Percentiles rank a stretch among this genome's conserved stretches.
These are phyloP conservation scores for Iris macrosiphon DNA, from an alignment of 106 monocot species.

Conservation along the genomic window DNA sequence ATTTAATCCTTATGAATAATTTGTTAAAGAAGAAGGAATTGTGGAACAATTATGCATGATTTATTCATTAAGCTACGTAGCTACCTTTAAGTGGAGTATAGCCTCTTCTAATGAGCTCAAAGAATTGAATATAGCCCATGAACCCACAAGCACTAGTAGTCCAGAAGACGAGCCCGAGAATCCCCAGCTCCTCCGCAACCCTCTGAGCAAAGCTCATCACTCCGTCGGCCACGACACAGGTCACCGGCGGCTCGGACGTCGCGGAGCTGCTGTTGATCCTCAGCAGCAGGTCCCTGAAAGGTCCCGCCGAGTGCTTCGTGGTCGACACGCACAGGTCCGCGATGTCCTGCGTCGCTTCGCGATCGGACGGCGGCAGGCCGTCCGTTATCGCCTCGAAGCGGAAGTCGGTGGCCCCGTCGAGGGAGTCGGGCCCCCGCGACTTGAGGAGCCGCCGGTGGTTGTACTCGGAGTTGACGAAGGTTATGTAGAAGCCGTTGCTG, in stretches of 20 bases:
- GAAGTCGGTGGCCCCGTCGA: conserved; percentile 29
- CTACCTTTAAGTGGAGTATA: conserved; percentile 22
- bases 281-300: conserved; percentile 34
- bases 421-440: conserved; percentile 17
- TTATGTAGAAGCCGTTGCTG: conserved; percentile 29
- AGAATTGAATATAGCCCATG: conserved; percentile 15
- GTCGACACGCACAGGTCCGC: conserved; percentile 30
- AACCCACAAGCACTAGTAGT: conserved; percentile 34
- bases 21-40: too few species aligned
- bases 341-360: conserved; percentile 39
- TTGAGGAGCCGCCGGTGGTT: conserved; percentile 26
- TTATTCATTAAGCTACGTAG: too few species aligned
- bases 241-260: conserved; percentile 5
- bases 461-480: conserved; percentile 47
- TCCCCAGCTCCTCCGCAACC: conserved; percentile 24
- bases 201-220: conserved; percentile 20
- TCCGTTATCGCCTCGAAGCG: conserved; percentile 35
- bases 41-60: too few species aligned
- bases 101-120: conserved; percentile 21
- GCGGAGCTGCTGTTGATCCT: conserved; percentile 15
- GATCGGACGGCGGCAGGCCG: conserved; percentile 39
- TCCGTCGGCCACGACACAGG: conserved; percentile 20
- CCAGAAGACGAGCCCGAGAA: conserved; percentile 24
- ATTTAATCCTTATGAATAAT: too few species aligned
- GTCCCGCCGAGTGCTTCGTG: conserved; percentile 16